Base-by-base conservation (phyloP, 1,284 basidiomycete genomes). In the Ceratobasidium sp. region DNA sequence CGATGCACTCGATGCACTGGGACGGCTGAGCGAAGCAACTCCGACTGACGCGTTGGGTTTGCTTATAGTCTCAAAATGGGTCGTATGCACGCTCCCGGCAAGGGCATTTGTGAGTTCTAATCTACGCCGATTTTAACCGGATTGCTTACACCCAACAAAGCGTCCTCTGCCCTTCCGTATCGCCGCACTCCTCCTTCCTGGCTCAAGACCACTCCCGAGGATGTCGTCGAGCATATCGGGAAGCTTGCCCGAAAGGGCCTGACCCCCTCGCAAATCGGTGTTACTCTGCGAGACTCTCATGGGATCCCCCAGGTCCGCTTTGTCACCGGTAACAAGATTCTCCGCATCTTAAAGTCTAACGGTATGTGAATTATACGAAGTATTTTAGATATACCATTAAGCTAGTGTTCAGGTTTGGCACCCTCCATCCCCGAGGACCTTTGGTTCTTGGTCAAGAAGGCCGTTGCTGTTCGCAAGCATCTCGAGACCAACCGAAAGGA, bases 401-500 rank as follows among this genome's bases (percentile, higher is more conserved):
- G 23, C n/a, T 42, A 46, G 15, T 60, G 18, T 69, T 12, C 55
- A 97, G 96, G 96, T 89, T 95, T 99, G 88, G 97, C 94, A 86
- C 97, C 97, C 85, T 91, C 93, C 88, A 96, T 99, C 89, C 97
- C 97, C 84, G 97, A 99, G 92, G 97, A 99, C 91, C 94, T 99
- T 80, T 98, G 96, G 94, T 94, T 97, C 92, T 93, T 98, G 87
- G 94, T 99, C 91, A 99, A 99, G 94, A 99, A 99, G 93, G 97
- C 97, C 86, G 97, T 99, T 86, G 91, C 95, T 83, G 96, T 99
- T 85, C 96, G 97, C 89, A 99, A 99, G 92, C 97, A 99, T 89
- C 92, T 99, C 83, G 96, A 98, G 89, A 91, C 92, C 84, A 99
- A 98, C 95, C 94, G 97, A 86, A 98, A 97, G 88, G 97, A 98